phyloP scores from a whole-genome alignment of 2,329 filamentous ascomycete species.

The Xylariaceae sp. region DNA sequence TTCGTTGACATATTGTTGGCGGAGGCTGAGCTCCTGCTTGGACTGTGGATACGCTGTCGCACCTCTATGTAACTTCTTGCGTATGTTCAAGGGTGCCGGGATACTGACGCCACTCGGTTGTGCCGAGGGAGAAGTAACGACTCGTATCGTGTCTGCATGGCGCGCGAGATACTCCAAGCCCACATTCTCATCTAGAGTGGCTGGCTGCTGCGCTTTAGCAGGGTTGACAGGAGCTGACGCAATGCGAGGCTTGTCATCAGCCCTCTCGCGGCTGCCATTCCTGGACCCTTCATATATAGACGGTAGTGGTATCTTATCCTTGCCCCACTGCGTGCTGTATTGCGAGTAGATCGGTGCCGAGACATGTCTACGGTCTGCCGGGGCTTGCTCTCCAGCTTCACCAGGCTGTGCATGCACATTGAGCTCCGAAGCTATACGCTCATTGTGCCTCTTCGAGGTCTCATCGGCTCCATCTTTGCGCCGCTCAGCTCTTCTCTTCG shows the following conservation, averaged over 20 bases:
- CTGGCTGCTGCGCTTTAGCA: constrained; percentile 6
- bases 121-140: constrained; percentile 43
- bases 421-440: constrained; percentile 10
- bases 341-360: constrained; percentile 44
- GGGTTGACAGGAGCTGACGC: constrained; percentile 37
- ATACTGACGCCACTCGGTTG: constrained; percentile 24
- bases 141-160: constrained; percentile 45
- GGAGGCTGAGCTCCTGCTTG: constrained; percentile 13
- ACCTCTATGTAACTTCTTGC: constrained; percentile 27
- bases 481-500: constrained; percentile 12
- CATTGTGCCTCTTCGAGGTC: constrained; percentile 7
- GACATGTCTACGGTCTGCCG: constrained; percentile 37
- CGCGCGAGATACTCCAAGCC: constrained; percentile 38
- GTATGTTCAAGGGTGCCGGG: constrained; percentile 33
- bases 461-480: constrained; percentile 2
- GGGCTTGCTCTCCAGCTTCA: constrained; percentile 9
- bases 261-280: constrained; percentile 14
- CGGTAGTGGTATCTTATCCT: constrained; percentile 33
- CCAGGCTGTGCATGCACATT: constrained; percentile 6
- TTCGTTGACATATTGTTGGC: constrained; percentile 21
- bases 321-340: constrained; percentile 27
- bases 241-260: constrained; percentile 31
- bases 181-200: constrained; percentile 22
- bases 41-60: constrained; percentile 5
- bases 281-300: constrained; percentile 37